phyloP scores from a whole-genome alignment of 768 basidiomycete species.

The Psilocybe tampanensis region DNA sequence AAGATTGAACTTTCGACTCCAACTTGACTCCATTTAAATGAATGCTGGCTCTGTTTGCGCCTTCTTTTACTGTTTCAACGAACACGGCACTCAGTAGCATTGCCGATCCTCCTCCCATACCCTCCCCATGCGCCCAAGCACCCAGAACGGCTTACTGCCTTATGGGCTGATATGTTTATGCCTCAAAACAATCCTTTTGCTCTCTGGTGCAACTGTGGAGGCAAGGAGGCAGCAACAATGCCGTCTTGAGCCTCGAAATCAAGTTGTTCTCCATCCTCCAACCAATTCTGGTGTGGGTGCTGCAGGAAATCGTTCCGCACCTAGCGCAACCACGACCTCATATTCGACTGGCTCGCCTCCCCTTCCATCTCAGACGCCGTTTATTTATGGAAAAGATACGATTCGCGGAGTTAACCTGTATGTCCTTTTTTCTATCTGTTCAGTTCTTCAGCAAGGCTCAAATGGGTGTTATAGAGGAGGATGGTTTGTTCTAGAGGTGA shows the following conservation, averaged over 20 bases:
- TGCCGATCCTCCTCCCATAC: neutral
- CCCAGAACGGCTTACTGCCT: constrained; percentile 3
- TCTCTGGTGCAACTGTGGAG: constrained; percentile 8
- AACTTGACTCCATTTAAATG: neutral
- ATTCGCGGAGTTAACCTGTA: constrained; percentile 31
- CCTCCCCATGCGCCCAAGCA: neutral
- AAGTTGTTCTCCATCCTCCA: constrained; percentile 14
- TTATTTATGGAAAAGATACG: constrained; percentile 25
- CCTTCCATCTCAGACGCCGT: constrained; percentile 16
- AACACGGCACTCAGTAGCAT: neutral
- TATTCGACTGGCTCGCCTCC: constrained; percentile 7
- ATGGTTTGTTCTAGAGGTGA: constrained; percentile 29
- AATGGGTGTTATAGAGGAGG: constrained; percentile 23
- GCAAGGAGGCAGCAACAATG: constrained; percentile 24
- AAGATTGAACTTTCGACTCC: neutral
- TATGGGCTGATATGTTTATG: constrained; percentile 14
- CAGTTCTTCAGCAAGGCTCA: neutral
- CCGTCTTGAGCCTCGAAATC: constrained; percentile 19
- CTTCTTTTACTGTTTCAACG: neutral
- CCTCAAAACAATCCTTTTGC: constrained; percentile 14
- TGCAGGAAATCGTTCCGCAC: neutral
- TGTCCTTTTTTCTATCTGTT: constrained; percentile 5
- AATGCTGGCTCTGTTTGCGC: neutral
- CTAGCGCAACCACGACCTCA: constrained; percentile 7
- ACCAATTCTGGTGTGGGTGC: constrained; percentile 11